Evolutionary conservation across 495 filamentous ascomycete genomes (phyloP).

Genomic region (Penicillium macrosclerotiorum): DNA sequence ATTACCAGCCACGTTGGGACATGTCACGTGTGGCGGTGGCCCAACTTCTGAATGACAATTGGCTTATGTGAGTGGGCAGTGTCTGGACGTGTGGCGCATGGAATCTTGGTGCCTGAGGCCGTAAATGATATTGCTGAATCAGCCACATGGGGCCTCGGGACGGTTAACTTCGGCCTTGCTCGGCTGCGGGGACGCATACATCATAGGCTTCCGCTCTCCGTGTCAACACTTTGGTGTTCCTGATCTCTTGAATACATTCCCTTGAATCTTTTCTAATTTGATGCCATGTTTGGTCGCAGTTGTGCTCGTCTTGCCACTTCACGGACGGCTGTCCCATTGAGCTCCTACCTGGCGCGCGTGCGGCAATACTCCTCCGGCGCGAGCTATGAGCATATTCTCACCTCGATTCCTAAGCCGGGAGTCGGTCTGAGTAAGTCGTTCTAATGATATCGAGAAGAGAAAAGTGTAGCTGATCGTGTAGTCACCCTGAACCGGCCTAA

Average conservation of each 20-base stretch:
- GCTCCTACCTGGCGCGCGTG: conserved; percentile 48
- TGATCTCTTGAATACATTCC: neutral
- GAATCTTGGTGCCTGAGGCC: conserved; percentile 8
- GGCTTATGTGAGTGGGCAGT: too few species aligned
- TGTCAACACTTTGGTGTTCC: neutral
- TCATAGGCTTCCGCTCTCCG: conserved; percentile 10
- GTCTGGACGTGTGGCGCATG: neutral
- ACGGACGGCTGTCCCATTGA: conserved; percentile 47
- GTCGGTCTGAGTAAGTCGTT: conserved; percentile 75
- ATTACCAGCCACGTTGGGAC: conserved; percentile 10
- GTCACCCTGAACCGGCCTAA: conserved; percentile 96
- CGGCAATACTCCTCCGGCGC: conserved; percentile 55
- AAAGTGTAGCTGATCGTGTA: conserved; percentile 28
- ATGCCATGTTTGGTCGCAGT: conserved; percentile 55
- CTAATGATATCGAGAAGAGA: neutral
- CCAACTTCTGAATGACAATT: too few species aligned
- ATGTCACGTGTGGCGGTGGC: conserved; percentile 19
- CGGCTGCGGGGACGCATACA: conserved; percentile 30
- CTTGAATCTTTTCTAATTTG: neutral
- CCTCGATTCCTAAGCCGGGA: conserved; percentile 78
- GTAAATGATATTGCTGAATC: neutral
- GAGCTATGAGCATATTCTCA: conserved; percentile 77
- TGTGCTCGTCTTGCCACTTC: conserved; percentile 58
- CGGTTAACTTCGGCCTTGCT: conserved; percentile 31
- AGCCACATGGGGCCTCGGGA: conserved; percentile 29